These are phyloP conservation scores for Abelmoschus esculentus DNA, from an alignment of 345 rosid genomes.

Conservation along the genomic window DNA sequence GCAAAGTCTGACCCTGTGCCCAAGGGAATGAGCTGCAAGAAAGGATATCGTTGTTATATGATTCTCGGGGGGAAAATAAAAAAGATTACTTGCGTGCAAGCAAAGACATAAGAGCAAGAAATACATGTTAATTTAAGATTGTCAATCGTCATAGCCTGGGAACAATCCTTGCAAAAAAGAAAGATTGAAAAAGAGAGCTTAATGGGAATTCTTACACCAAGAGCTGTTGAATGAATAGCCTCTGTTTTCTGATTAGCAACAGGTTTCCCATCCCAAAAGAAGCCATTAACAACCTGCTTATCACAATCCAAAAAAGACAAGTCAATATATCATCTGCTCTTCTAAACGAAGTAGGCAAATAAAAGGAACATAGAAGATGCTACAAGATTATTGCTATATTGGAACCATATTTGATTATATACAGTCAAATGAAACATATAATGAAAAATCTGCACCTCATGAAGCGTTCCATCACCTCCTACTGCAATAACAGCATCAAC, in stretches of 20 bases:
- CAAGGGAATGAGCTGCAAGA: conserved; percentile 73
- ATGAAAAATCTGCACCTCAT: conserved; percentile 49
- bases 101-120: not conserved
- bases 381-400: not conserved
- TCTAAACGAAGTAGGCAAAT: not conserved
- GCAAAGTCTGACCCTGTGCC: conserved; percentile 98
- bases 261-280: conserved; percentile 78
- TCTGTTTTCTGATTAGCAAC: conserved; percentile 37
- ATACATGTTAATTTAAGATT: not conserved
- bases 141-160: conserved; percentile 7
- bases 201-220: conserved; percentile 60
- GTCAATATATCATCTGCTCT: not conserved
- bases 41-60: conserved; percentile 16
- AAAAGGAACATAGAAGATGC: not conserved
- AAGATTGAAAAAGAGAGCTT: not conserved
- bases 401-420: not conserved
- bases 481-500: conserved; percentile 98
- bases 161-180: conserved; percentile 6
- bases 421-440: not conserved
- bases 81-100: not conserved
- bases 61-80: not conserved
- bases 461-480: conserved; percentile 98
- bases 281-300: conserved; percentile 84
- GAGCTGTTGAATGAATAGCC: conserved; percentile 61
- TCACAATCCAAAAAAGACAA: not conserved